These are phyloP conservation scores for Mortierella polycephala DNA, from an alignment of 371 early-diverging fungal genomes.

Conservation along the genomic window DNA sequence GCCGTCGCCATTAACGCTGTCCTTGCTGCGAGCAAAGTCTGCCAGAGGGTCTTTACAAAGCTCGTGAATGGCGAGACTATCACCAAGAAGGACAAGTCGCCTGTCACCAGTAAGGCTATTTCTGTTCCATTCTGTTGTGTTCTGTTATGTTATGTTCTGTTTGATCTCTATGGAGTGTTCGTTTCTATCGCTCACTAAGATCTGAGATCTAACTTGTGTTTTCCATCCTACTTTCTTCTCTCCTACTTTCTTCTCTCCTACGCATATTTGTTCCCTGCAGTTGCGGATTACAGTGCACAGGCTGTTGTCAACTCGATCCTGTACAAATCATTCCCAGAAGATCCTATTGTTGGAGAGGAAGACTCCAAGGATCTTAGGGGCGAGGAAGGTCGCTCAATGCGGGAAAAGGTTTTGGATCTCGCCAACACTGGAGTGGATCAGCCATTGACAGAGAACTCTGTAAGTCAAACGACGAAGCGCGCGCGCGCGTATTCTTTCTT, in stretches of 20 bases:
- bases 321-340: conserved; percentile 79
- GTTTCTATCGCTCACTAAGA: neutral
- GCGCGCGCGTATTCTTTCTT: neutral
- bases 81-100: conserved; percentile 93
- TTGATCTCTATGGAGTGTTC: neutral
- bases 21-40: conserved; percentile 83
- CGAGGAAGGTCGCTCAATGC: conserved; percentile 70
- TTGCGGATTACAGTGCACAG: conserved; percentile 96
- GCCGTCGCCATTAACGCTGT: conserved; percentile 91
- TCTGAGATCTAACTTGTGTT: conserved; percentile 5
- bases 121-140: neutral
- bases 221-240: neutral
- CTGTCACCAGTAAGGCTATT: conserved; percentile 83
- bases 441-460: conserved; percentile 73
- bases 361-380: conserved; percentile 86
- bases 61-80: conserved; percentile 83
- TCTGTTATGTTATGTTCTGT: too few species aligned
- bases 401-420: conserved; percentile 82
- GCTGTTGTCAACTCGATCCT: conserved; percentile 92
- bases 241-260: neutral
- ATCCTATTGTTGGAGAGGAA: conserved; percentile 95
- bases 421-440: conserved; percentile 77
- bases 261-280: conserved; percentile 53
- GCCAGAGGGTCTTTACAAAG: conserved; percentile 84
- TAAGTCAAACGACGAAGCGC: conserved; percentile 42